Evolutionary conservation across 345 rosid genomes (phyloP).

Genomic region (Sapria himalayana): DNA sequence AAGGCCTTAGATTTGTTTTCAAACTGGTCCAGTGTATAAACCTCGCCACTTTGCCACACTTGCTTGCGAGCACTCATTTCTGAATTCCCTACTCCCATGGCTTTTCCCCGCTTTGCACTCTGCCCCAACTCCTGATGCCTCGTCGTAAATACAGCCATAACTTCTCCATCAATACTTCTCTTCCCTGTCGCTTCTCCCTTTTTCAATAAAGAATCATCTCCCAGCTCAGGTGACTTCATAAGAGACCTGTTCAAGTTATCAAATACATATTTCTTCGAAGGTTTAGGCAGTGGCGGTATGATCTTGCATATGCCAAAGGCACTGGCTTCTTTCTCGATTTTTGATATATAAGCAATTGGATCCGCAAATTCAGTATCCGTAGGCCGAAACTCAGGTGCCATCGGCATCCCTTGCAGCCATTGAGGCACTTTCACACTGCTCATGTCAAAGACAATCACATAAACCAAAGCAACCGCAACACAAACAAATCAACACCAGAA

Average conservation of each 20-base stretch:
- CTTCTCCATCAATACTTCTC: constrained; percentile 20
- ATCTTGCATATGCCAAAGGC: constrained; percentile 94
- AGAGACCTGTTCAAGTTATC: constrained; percentile 68
- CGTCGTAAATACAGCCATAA: constrained; percentile 75
- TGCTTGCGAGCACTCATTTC: constrained; percentile 45
- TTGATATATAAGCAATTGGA: constrained; percentile 92
- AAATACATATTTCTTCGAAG: constrained; percentile 67
- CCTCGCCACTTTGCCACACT: constrained; percentile 98
- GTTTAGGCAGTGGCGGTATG: constrained; percentile 84
- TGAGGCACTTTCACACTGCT: constrained; percentile 71
- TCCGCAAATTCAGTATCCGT: constrained; percentile 97
- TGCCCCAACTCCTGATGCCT: constrained; percentile 94
- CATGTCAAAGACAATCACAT: constrained; percentile 20
- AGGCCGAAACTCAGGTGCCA: constrained; percentile 84
- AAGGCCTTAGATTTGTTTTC: constrained; percentile 69
- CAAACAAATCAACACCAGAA: no score
- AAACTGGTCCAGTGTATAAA: constrained; percentile 86
- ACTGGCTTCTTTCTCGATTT: constrained; percentile 85
- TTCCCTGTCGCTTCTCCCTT: constrained; percentile 11
- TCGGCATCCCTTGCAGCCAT: constrained; percentile 74
- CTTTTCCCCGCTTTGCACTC: constrained; percentile 27
- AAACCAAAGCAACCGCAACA: constrained; percentile 5
- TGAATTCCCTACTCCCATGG: constrained; percentile 14
- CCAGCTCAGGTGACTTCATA: constrained; percentile 55
- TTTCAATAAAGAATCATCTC: constrained; percentile 14